Base-by-base conservation (phyloP, 345 rosid genomes). In the Leavenworthia alabamica region DNA sequence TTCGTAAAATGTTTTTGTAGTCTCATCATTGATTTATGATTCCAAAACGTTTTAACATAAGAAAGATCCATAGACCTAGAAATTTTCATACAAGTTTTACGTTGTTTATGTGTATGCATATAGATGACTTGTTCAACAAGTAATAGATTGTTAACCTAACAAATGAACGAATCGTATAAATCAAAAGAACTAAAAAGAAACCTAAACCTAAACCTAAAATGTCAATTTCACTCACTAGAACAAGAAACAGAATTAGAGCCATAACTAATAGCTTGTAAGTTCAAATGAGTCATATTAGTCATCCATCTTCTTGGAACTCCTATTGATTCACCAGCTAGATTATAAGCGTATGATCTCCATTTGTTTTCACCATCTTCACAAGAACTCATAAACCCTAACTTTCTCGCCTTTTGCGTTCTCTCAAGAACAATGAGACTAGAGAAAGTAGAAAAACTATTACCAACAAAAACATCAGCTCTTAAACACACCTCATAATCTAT, bases 401-500 rank as follows among this genome's bases (percentile, higher is more conserved):
- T 75, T 12, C 75, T 73, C 66, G 77, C 80, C 76, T 78, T 90
- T 52, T 93, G 99, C 4, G 99, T 87, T 69, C 99, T 81, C 45
- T 86, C 95, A 10, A 93, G 95, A 44, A 71, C 94, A 32, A 93
- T 67, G 20, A 93, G 96, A 77, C 96, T 86, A 5, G 99, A 90
- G 76, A 93, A 93, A 2, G 99, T 93, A 9, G 99, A 93, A 57
- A 85, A 90, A 63, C 95, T 93, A 68, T 93, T 93, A 8, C 99
- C 99, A 7, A 88, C 82, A n/a, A 93, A 93, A 0, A 88, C 67
- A 72, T 90, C 92, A 0, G 99, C 88, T 75, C 80, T 79, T 16
- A 78, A 74, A 75, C 99, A 93, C 44, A 90, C 99, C 66, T 93
- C 99, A 9, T 90, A 93, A 44, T 93, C 99, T 33, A 93, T 90